These are phyloP conservation scores for Botryotinia convoluta DNA, from an alignment of 2,329 filamentous ascomycete genomes.

Conservation along the genomic window DNA sequence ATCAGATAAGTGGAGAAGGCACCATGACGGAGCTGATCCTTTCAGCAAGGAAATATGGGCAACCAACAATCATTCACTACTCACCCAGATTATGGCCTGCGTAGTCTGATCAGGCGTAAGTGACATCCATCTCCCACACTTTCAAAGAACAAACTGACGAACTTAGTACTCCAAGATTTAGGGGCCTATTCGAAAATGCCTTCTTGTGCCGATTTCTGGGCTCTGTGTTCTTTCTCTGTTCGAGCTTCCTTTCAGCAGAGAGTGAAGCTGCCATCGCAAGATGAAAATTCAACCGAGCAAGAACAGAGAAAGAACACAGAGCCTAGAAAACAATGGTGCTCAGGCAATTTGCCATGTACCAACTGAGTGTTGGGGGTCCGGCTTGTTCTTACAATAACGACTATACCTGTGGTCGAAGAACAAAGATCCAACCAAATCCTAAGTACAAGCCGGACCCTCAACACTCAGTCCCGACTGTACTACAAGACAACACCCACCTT, in stretches of 20 bases:
- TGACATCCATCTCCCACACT: neutral
- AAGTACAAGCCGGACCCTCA: neutral
- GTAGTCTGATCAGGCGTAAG: neutral
- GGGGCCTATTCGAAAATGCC: neutral
- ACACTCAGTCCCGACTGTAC: neutral
- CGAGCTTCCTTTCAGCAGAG: neutral
- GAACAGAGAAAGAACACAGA: neutral
- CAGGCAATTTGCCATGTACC: conserved; percentile 36
- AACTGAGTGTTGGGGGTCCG: conserved; percentile 32
- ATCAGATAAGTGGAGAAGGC: too few relatives aligned
- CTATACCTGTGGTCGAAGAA: neutral
- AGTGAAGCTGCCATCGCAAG: neutral
- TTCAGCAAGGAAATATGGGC: too few relatives aligned
- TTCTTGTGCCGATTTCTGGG: too few relatives aligned
- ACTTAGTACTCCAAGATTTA: neutral
- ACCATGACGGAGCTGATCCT: too few relatives aligned
- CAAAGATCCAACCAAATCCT: neutral
- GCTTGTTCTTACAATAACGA: neutral
- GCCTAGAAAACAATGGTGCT: neutral
- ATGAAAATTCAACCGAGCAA: too few relatives aligned
- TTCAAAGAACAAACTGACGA: neutral
- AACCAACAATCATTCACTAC: neutral
- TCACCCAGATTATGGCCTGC: neutral
- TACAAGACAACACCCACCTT: neutral
- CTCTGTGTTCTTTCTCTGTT: neutral